A percentile compares a stretch with the other conserved stretches of the same genome.
These are phyloP conservation scores for Sporisorium scitamineum DNA, from an alignment of 1,284 basidiomycete species.

Conservation along the genomic window DNA sequence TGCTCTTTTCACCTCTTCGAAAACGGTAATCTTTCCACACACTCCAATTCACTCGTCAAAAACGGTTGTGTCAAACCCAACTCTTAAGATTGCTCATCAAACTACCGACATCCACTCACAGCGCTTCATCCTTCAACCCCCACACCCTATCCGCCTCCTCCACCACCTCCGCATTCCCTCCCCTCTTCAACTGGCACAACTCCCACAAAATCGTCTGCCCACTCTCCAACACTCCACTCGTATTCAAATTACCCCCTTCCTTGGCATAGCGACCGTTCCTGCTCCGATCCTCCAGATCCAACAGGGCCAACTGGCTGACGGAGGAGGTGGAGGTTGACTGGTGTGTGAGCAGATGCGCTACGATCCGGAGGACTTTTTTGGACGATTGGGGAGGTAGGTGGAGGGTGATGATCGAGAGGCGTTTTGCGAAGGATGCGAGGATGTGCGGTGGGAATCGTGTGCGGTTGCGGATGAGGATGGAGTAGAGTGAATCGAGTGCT, in stretches of 20 bases:
- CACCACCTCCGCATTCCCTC: constrained; percentile 2
- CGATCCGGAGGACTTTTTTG: constrained; percentile 11
- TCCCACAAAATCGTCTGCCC: constrained; percentile 42
- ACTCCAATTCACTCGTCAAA: no score
- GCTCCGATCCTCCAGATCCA: constrained; percentile 34
- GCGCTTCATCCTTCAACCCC: constrained; percentile 24
- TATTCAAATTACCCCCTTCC: constrained; percentile 21
- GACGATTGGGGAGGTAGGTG: constrained; percentile 10
- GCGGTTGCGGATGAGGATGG: constrained; percentile 85
- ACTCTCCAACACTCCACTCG: constrained; percentile 11
- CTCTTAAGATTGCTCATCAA: no score
- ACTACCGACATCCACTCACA: not conserved
- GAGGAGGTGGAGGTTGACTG: constrained; percentile 11
- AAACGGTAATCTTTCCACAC: no score
- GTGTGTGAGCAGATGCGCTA: constrained; percentile 28
- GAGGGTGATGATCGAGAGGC: constrained; percentile 72
- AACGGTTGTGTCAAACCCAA: no score
- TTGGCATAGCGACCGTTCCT: constrained; percentile 27
- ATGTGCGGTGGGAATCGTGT: constrained; percentile 78
- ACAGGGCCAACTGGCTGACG: constrained; percentile 24
- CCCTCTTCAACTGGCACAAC: constrained; percentile 2
- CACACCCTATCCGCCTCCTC: constrained; percentile 16
- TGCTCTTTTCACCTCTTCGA: no score
- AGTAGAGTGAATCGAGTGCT: constrained; percentile 42
- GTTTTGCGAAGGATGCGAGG: constrained; percentile 81